These are phyloP conservation scores for Salix caprea DNA, from an alignment of 345 rosid genomes.

Conservation along the genomic window DNA sequence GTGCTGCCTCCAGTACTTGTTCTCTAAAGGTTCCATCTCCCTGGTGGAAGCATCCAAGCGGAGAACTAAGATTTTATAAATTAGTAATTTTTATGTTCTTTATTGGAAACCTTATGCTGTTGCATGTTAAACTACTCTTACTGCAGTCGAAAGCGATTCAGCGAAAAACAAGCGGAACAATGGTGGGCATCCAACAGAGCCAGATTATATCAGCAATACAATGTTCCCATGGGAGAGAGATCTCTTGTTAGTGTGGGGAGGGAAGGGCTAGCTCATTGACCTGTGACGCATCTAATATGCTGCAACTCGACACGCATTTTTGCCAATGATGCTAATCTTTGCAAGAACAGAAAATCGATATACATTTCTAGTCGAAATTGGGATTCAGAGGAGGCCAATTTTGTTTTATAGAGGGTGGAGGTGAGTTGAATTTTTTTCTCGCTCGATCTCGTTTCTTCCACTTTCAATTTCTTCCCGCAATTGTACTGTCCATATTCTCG, in stretches of 20 bases:
- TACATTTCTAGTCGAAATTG: conserved; percentile 9
- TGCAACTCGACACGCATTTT: not conserved
- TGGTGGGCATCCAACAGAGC: conserved; percentile 26
- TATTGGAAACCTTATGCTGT: not conserved
- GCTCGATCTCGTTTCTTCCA: conserved; percentile 1
- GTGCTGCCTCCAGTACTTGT: not conserved
- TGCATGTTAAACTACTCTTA: not conserved
- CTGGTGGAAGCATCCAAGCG: not conserved
- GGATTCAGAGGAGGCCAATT: conserved; percentile 4
- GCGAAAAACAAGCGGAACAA: conserved; percentile 32
- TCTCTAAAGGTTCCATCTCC: too few species aligned
- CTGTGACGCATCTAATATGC: conserved; percentile 2
- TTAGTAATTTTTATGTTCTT: not conserved
- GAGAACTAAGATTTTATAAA: not conserved
- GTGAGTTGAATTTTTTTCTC: conserved; percentile 7
- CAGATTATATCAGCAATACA: conserved; percentile 24
- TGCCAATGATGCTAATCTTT: not conserved
- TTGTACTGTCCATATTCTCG: not conserved
- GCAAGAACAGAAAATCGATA: conserved; percentile 6
- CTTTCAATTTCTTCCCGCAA: not conserved
- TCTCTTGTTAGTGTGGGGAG: conserved; percentile 14
- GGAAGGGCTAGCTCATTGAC: conserved; percentile 36
- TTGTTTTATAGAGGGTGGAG: not conserved
- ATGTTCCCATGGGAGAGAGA: conserved; percentile 15
- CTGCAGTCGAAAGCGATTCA: conserved; percentile 26